Conservation (phyloP, 495 filamentous ascomycete genomes). For the Aspergillus bertholletiae region DNA sequence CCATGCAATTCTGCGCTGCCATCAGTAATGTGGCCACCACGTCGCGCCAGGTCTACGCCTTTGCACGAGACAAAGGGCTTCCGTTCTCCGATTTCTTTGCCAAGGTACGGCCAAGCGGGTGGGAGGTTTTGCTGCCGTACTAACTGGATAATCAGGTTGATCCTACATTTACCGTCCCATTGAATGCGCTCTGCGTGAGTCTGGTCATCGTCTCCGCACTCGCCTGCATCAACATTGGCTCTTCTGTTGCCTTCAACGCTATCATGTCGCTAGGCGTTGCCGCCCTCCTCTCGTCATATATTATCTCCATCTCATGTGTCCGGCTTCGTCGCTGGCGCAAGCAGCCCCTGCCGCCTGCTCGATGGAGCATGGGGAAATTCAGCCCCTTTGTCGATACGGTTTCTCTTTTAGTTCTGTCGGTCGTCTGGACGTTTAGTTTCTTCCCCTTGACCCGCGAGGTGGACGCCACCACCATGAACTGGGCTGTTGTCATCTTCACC, state of each 20-base stretch:
- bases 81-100: slow-evolving; percentile 34
- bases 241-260: slow-evolving; percentile 51
- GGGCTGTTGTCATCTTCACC: slow-evolving; percentile 35
- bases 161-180: slow-evolving; percentile 43
- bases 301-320: slow-evolving; percentile 39
- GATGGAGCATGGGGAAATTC: slow-evolving; percentile 36
- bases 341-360: slow-evolving; percentile 30
- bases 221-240: slow-evolving; percentile 59
- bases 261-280: slow-evolving; percentile 44
- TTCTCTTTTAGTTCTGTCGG: slow-evolving; percentile 1
- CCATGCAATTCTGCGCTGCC: slow-evolving; percentile 29
- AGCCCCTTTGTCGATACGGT: slow-evolving; percentile 7
- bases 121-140: neutral
- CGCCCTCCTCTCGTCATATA: slow-evolving; percentile 41
- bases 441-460: slow-evolving; percentile 30
- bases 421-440: slow-evolving; percentile 38
- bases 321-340: slow-evolving; percentile 30
- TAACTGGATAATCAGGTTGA: slow-evolving; percentile 2
- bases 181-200: slow-evolving; percentile 43
- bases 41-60: slow-evolving; percentile 38
- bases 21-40: slow-evolving; percentile 32
- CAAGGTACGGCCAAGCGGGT: slow-evolving; percentile 10
- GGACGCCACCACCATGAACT: slow-evolving; percentile 38
- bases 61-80: slow-evolving; percentile 46
- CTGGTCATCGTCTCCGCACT: slow-evolving; percentile 44